phyloP scores from a whole-genome alignment of 208 protist species.

The Acanthamoeba healyi region DNA sequence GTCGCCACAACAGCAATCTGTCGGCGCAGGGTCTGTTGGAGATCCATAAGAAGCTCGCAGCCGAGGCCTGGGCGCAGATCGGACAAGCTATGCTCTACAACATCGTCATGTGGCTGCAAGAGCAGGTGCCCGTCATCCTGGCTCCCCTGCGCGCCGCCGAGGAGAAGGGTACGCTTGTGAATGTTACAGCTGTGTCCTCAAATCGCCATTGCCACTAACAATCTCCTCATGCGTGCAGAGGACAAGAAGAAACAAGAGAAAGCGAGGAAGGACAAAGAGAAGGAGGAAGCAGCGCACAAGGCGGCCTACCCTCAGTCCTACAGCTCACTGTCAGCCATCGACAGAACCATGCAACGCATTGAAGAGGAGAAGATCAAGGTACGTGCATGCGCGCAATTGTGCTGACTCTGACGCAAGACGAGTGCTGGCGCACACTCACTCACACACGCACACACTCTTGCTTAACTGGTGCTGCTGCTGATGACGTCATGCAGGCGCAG shows the following conservation, averaged over 20 bases:
- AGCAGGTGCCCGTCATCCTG: background rate
- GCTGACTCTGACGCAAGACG: too few relatives aligned
- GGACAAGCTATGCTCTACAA: constrained; percentile 40
- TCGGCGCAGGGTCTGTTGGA: background rate
- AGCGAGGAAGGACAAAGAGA: background rate
- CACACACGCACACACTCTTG: too few relatives aligned
- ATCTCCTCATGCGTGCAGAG: too few relatives aligned
- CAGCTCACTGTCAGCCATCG: background rate
- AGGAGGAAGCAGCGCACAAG: background rate
- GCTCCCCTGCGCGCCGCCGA: background rate
- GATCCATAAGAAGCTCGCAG: background rate
- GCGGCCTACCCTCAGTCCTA: background rate
- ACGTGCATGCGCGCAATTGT: background rate
- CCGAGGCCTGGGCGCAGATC: background rate
- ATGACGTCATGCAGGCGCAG: background rate
- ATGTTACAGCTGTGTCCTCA: too few relatives aligned
- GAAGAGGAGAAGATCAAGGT: constrained; percentile 27
- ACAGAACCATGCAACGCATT: constrained; percentile 12
- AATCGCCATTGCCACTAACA: too few relatives aligned
- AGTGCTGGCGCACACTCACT: too few relatives aligned
- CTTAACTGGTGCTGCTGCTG: too few relatives aligned
- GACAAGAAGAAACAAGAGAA: constrained; percentile 26
- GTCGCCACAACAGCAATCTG: too few relatives aligned
- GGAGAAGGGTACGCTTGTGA: background rate
- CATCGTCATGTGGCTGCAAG: constrained; percentile 31